phyloP scores from a whole-genome alignment of 305 asterid species.

The Fraxinus velutina region DNA sequence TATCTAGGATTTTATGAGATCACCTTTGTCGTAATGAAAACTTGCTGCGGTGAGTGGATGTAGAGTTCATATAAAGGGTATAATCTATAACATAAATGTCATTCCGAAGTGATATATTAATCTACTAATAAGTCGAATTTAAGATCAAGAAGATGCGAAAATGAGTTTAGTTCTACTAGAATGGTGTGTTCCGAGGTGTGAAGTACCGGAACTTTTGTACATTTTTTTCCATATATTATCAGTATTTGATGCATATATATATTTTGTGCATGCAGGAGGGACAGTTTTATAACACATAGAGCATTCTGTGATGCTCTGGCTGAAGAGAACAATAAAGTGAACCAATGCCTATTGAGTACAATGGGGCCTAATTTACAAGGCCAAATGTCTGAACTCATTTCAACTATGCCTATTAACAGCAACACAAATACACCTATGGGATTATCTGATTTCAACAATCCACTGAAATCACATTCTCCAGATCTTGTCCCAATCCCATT shows the following conservation, averaged over 20 bases:
- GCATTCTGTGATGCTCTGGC: conserved; percentile 83
- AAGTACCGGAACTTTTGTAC: background rate
- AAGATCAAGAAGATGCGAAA: background rate
- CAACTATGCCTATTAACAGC: conserved; percentile 37
- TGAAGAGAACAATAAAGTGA: conserved; percentile 79
- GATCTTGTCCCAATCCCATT: conserved; percentile 61
- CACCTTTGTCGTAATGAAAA: background rate
- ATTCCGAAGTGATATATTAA: background rate
- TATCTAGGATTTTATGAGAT: background rate
- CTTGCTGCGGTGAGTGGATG: background rate
- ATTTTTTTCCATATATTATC: background rate
- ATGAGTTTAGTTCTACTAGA: background rate
- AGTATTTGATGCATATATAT: background rate
- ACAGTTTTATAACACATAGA: conserved; percentile 90
- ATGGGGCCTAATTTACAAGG: conserved; percentile 37
- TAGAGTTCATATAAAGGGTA: background rate
- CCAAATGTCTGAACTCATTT: conserved; percentile 51
- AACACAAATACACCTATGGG: conserved; percentile 35
- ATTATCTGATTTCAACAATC: conserved; percentile 52
- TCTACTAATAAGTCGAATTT: background rate
- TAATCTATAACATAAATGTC: background rate
- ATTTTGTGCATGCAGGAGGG: conserved; percentile 51
- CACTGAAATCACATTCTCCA: conserved; percentile 56
- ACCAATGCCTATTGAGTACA: conserved; percentile 43
- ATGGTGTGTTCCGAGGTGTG: background rate